Conservation (phyloP, 768 basidiomycete genomes). For the Hygrophoropsis aurantiaca region DNA sequence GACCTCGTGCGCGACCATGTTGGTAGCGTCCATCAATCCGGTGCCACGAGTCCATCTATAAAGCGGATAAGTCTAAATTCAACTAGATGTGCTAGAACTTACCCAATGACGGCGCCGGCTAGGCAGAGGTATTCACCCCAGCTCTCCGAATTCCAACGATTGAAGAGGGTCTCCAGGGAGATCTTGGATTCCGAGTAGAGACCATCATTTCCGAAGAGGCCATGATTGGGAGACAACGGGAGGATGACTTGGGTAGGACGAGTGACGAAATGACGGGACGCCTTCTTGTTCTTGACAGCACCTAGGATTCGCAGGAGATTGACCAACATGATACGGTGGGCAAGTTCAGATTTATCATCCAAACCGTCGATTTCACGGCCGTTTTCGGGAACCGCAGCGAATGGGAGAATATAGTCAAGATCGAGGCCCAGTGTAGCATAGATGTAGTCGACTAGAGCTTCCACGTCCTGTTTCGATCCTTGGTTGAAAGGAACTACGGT, state of each 20-base stretch:
- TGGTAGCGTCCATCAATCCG: constrained; percentile 93
- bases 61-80: constrained; percentile 1
- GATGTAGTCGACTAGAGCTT: constrained; percentile 97
- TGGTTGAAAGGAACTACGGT: constrained; percentile 99
- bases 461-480: constrained; percentile 97
- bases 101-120: constrained; percentile 98
- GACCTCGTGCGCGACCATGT: constrained; percentile 90
- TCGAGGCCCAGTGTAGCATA: constrained; percentile 94
- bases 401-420: constrained; percentile 97
- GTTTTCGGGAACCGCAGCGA: constrained; percentile 98
- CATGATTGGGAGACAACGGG: constrained; percentile 97
- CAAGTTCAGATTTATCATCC: constrained; percentile 96
- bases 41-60: constrained; percentile 96
- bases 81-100: constrained; percentile 25
- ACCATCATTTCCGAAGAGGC: constrained; percentile 96
- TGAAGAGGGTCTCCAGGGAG: constrained; percentile 95
- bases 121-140: constrained; percentile 99
- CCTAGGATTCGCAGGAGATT: constrained; percentile 95
- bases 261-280: constrained; percentile 93
- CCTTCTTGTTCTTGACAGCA: constrained; percentile 98
- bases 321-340: constrained; percentile 98
- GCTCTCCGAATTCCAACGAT: constrained; percentile 96
- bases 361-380: constrained; percentile 97
- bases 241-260: constrained; percentile 98
- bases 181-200: constrained; percentile 99